Evolutionary conservation across 768 basidiomycete species (phyloP).

Genomic region (Chalciporus sphaerocephalus): DNA sequence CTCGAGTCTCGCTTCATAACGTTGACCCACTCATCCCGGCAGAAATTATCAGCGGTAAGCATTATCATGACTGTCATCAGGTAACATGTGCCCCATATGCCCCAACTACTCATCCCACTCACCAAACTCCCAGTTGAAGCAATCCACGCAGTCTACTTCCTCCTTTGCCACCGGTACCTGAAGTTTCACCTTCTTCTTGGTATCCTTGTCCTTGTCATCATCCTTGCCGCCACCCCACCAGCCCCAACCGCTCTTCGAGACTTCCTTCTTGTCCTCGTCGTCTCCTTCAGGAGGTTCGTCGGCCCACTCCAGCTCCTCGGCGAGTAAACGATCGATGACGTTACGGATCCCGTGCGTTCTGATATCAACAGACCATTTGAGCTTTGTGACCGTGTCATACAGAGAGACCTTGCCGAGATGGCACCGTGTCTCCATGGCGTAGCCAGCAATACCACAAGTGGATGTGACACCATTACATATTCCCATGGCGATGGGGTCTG

Average conservation of each 20-base stretch:
- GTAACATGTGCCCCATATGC: background rate
- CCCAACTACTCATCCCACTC: slow-evolving; percentile 26
- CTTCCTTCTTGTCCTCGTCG: background rate
- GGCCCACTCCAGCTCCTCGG: slow-evolving; percentile 51
- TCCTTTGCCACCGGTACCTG: slow-evolving; percentile 46
- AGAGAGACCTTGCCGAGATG: slow-evolving; percentile 79
- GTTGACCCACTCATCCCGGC: background rate
- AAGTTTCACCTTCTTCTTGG: slow-evolving; percentile 17
- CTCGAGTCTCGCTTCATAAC: too few relatives aligned
- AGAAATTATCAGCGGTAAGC: background rate
- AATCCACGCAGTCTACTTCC: slow-evolving; percentile 70
- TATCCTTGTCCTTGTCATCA: slow-evolving; percentile 23
- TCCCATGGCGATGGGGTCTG: slow-evolving; percentile 90
- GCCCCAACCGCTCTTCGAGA: slow-evolving; percentile 15
- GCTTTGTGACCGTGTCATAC: slow-evolving; percentile 81
- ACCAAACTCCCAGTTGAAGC: slow-evolving; percentile 69
- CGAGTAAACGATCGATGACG: slow-evolving; percentile 63
- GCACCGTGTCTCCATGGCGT: slow-evolving; percentile 78
- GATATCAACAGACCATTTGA: slow-evolving; percentile 75
- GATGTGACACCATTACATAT: slow-evolving; percentile 74
- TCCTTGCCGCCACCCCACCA: slow-evolving; percentile 31
- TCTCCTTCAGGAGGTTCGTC: slow-evolving; percentile 18
- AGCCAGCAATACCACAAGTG: slow-evolving; percentile 77
- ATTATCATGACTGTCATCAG: background rate
- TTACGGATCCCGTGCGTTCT: slow-evolving; percentile 68